These are phyloP conservation scores for Magnusiomyces fungicola DNA, from an alignment of 1,139 yeast species.

Conservation along the genomic window DNA sequence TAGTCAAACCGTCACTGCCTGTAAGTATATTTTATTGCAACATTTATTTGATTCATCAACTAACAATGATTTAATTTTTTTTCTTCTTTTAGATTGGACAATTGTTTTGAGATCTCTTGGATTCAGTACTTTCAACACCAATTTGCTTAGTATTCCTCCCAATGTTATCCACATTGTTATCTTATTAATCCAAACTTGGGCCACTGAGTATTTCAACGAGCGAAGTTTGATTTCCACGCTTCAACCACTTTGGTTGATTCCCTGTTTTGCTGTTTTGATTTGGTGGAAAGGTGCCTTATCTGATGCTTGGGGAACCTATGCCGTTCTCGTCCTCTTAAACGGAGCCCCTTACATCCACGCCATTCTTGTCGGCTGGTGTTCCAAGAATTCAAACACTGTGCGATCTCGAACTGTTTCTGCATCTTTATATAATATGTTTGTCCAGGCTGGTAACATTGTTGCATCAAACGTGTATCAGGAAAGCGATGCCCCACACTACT, in stretches of 20 bases:
- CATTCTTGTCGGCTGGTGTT: slow-evolving; percentile 52
- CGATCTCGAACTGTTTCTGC: slow-evolving; percentile 53
- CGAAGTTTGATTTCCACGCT: slow-evolving; percentile 26
- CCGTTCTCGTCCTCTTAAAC: slow-evolving; percentile 38
- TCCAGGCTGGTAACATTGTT: slow-evolving; percentile 48
- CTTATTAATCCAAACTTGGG: slow-evolving; percentile 33
- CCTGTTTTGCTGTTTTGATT: slow-evolving; percentile 39
- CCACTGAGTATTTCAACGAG: slow-evolving; percentile 41
- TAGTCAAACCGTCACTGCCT: slow-evolving; percentile 35
- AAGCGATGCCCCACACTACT: slow-evolving; percentile 52
- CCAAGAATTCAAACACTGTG: slow-evolving; percentile 54
- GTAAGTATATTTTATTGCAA: too few species aligned
- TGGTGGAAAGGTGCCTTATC: slow-evolving; percentile 44
- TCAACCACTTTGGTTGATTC: slow-evolving; percentile 35
- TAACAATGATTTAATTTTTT: too few species aligned
- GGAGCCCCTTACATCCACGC: slow-evolving; percentile 45
- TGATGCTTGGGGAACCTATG: slow-evolving; percentile 47
- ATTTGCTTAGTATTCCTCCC: slow-evolving; percentile 48
- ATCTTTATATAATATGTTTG: slow-evolving; percentile 55
- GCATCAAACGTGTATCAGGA: slow-evolving; percentile 49
- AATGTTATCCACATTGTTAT: slow-evolving; percentile 36
- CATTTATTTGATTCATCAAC: too few species aligned
- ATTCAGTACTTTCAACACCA: slow-evolving; percentile 48
- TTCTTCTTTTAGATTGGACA: too few species aligned
- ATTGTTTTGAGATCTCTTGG: slow-evolving; percentile 46